These are phyloP conservation scores for Mortierella sp. DNA, from an alignment of 371 early-diverging fungal genomes.

Conservation along the genomic window DNA sequence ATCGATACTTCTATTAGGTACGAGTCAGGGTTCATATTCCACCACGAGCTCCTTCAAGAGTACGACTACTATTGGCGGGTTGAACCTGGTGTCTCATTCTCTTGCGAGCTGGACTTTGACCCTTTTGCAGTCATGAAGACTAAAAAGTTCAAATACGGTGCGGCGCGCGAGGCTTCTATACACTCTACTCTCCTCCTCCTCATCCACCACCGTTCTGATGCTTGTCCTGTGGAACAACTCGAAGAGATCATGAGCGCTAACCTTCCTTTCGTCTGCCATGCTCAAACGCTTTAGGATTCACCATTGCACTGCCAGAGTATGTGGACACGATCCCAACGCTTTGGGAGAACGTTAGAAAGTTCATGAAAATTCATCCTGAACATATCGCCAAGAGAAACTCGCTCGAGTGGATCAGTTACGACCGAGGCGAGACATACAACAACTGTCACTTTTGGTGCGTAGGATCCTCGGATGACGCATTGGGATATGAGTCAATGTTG, in stretches of 20 bases:
- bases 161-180: neutral
- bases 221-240: no score
- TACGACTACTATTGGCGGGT: slow-evolving; percentile 97
- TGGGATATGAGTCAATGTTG: no score
- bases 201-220: no score
- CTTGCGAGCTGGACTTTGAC: slow-evolving; percentile 91
- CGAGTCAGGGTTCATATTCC: slow-evolving; percentile 91
- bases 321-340: slow-evolving; percentile 85
- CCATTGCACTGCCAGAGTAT: slow-evolving; percentile 85
- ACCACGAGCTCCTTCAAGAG: slow-evolving; percentile 80
- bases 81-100: slow-evolving; percentile 92
- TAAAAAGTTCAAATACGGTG: slow-evolving; percentile 83
- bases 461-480: no score
- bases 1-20: no score
- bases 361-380: slow-evolving; percentile 59
- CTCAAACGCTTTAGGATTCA: slow-evolving; percentile 57
- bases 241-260: no score
- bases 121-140: slow-evolving; percentile 86
- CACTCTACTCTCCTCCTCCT: no score
- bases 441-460: slow-evolving; percentile 89
- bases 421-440: slow-evolving; percentile 64
- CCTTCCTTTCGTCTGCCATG: no score
- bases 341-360: slow-evolving; percentile 73
- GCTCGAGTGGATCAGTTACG: slow-evolving; percentile 63
- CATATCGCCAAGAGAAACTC: slow-evolving; percentile 58